These are phyloP conservation scores for Murraya koenigii DNA, from an alignment of 345 rosid genomes.

Conservation along the genomic window DNA sequence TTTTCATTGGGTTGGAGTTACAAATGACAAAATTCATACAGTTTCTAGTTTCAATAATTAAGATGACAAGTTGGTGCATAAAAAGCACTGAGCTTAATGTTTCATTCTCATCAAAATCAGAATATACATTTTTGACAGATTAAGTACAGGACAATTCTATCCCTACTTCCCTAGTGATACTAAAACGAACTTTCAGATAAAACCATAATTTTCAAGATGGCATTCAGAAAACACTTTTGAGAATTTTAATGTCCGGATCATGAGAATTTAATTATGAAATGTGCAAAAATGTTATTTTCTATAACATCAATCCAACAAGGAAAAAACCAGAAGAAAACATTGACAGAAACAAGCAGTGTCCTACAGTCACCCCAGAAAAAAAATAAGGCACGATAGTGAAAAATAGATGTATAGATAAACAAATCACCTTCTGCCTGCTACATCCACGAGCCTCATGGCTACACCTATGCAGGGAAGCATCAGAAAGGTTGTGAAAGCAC, in stretches of 20 bases:
- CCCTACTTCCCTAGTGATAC: not conserved
- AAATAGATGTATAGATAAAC: not conserved
- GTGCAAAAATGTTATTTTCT: not conserved
- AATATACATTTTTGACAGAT: not conserved
- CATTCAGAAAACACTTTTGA: not conserved
- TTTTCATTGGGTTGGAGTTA: not conserved
- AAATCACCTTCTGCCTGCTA: slow-evolving; percentile 82
- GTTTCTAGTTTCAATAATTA: not conserved
- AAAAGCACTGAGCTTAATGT: not conserved
- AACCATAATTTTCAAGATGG: not conserved
- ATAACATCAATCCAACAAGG: not conserved
- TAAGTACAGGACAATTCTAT: not conserved
- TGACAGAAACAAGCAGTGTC: not conserved
- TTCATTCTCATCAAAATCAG: not conserved
- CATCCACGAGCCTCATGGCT: slow-evolving; percentile 95
- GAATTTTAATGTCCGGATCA: not conserved
- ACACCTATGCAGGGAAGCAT: slow-evolving; percentile 93
- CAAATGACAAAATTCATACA: not conserved
- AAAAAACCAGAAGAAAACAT: not conserved
- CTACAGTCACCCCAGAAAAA: not conserved
- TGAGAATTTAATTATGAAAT: not conserved
- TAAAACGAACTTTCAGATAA: not conserved
- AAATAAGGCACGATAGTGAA: not conserved
- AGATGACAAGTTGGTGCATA: not conserved
- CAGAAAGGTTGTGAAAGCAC: slow-evolving; percentile 76